Percentiles rank a stretch among this genome's conserved stretches.
phyloP scores from a whole-genome alignment of 768 basidiomycete genomes.

The button mushroom (Agaricus bisporus) region DNA sequence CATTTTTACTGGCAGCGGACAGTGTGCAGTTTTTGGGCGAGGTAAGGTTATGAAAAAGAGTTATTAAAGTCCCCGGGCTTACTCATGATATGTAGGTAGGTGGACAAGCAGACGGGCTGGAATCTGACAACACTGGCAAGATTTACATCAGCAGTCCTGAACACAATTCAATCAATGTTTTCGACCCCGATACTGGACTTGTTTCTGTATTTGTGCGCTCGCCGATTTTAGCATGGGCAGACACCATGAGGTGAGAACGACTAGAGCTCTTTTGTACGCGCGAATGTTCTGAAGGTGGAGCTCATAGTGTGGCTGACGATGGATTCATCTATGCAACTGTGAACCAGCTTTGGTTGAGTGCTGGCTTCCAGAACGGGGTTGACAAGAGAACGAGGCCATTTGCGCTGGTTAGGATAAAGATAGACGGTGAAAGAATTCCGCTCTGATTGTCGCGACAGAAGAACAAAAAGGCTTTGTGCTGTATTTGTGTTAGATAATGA shows the following conservation, averaged over 20 bases:
- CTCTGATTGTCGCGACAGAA: background rate
- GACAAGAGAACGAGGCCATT: constrained; percentile 13
- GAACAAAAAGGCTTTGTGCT: background rate
- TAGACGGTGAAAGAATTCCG: constrained; percentile 4
- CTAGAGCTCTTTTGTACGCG: background rate
- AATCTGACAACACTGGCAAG: constrained; percentile 13
- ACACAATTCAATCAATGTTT: constrained; percentile 14
- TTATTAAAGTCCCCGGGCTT: background rate
- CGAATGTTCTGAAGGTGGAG: background rate
- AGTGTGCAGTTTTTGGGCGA: constrained; percentile 14
- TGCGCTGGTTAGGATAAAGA: constrained; percentile 11
- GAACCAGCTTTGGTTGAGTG: constrained; percentile 13
- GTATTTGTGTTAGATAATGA: background rate
- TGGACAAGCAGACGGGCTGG: constrained; percentile 14
- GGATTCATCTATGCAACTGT: constrained; percentile 12
- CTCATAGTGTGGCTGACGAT: constrained; percentile 12
- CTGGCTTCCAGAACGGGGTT: constrained; percentile 13
- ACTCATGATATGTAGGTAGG: constrained; percentile 7
- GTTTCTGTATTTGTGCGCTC: constrained; percentile 13
- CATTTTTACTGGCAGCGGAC: constrained; percentile 9
- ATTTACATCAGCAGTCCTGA: constrained; percentile 14
- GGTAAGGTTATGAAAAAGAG: background rate
- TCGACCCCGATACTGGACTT: constrained; percentile 12
- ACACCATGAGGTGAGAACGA: constrained; percentile 10
- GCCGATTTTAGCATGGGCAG: constrained; percentile 14